phyloP scores from a whole-genome alignment of 1,139 yeast species.

The Ogataea hybrid region DNA sequence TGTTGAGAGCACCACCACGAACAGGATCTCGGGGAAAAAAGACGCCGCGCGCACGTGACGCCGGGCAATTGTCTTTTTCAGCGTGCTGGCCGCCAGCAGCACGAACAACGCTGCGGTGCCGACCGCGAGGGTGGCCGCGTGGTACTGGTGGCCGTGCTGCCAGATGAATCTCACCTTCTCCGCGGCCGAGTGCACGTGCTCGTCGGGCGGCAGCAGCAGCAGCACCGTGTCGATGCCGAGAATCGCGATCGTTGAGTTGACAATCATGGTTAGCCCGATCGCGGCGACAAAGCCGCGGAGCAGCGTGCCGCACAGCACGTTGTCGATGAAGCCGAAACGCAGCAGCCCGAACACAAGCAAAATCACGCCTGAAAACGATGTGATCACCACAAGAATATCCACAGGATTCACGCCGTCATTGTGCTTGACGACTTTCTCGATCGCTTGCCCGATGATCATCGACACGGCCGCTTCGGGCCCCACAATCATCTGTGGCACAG shows the following conservation, averaged over 20 bases:
- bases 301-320: slow-evolving; percentile 78
- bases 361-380: slow-evolving; percentile 75
- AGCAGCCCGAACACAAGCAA: slow-evolving; percentile 76
- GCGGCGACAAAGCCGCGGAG: slow-evolving; percentile 89
- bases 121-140: slow-evolving; percentile 51
- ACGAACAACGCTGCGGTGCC: slow-evolving; percentile 46
- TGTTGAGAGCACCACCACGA: slow-evolving; percentile 68
- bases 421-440: slow-evolving; percentile 65
- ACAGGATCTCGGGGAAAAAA: slow-evolving; percentile 79
- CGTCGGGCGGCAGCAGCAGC: slow-evolving; percentile 36
- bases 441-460: slow-evolving; percentile 86
- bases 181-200: slow-evolving; percentile 73
- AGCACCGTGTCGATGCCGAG: slow-evolving; percentile 55
- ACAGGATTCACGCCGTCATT: slow-evolving; percentile 49
- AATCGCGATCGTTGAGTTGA: slow-evolving; percentile 72
- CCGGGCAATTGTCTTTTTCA: slow-evolving; percentile 41
- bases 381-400: slow-evolving; percentile 68
- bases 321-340: slow-evolving; percentile 85
- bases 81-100: slow-evolving; percentile 40
- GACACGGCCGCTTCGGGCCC: slow-evolving; percentile 97
- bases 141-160: slow-evolving; percentile 39
- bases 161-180: slow-evolving; percentile 64
- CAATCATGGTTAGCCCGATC: slow-evolving; percentile 87
- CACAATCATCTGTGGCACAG: slow-evolving; percentile 94
- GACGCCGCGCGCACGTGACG: slow-evolving; percentile 37